Evolutionary conservation across 148 eudicot genomes (phyloP).

Genomic region (Mesembryanthemum crystallinum): DNA sequence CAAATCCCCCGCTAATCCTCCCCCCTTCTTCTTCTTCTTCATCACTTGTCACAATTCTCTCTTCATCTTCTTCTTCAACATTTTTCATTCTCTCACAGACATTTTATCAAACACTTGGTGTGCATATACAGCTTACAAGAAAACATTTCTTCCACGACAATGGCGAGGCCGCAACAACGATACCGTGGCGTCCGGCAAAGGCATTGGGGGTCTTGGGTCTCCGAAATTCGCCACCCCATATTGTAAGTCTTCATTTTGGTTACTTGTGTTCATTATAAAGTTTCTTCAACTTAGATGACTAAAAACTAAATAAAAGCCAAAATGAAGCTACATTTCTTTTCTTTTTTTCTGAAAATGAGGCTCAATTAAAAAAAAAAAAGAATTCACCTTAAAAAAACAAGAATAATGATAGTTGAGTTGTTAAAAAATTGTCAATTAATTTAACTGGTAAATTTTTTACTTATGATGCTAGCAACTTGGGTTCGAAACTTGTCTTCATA

Average conservation of each 20-base stretch:
- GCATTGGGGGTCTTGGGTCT: constrained; percentile 96
- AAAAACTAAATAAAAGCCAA: neutral
- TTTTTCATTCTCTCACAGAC: constrained; percentile 3
- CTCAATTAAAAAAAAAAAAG: no score
- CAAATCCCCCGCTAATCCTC: constrained; percentile 12
- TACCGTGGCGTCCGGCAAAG: constrained; percentile 76
- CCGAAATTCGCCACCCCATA: constrained; percentile 81
- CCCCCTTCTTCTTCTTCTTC: constrained; percentile 6
- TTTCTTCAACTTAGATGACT: neutral
- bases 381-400: no score
- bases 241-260: constrained; percentile 40
- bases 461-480: no score
- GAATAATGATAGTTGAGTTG: no score
- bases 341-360: no score
- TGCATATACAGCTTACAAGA: neutral
- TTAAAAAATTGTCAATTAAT: no score
- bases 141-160: constrained; percentile 12
- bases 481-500: no score
- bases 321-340: neutral
- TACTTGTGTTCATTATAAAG: neutral
- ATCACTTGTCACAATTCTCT: constrained; percentile 2
- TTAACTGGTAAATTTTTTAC: no score
- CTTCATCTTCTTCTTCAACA: neutral
- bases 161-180: constrained; percentile 77
- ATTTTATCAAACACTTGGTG: constrained; percentile 23